Base-by-base conservation (phyloP, 2,329 filamentous ascomycete genomes). In the Xylaria sp. region DNA sequence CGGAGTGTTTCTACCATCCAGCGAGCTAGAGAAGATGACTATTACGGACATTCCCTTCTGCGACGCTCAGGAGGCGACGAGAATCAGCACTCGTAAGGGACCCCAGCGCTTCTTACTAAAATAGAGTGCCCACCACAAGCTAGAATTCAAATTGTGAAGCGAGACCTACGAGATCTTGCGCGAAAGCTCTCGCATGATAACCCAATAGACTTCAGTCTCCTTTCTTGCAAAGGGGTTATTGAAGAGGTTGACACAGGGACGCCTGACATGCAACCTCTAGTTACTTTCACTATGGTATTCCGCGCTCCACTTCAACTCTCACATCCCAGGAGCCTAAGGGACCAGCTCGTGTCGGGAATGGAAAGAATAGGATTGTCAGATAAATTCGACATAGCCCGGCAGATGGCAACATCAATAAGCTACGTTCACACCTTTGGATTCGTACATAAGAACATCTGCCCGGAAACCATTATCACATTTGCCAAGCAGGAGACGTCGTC, bases 361-460 rank as follows among this genome's bases (percentile, higher is more conserved):
- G 57, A 50, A n/a, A 8, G 30, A 24, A 24, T 60, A 24, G 36
- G 8, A 4, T 14, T 63, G 3, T 63, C 61, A 5, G 24, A 56
- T n/a, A 63, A 63, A 27, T 55, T 63, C 42, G 42, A 53, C 14
- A 45, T 53, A n/a, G 60, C 60, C 27, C 36, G 27, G 24, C 34
- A 56, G 27, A 47, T 63, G 24, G 60, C 60, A 24, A 56, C 36
- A 24, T 54, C 60, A 3, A 17, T 64, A 19, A 39, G 34, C 45
- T 69, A 61, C 53, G 53, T 69, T 21, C 67, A 69, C 45, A 59
- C 63, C 14, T 69, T 51, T 30, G 53, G 45, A 8, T 66, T 66
- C 24, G 63, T 69, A 1, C 67, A 69, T 45, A 66, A 69, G 36
- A 60, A 63, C 36, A 55, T 69, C 32, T 39, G 58, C 9, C 67